Evolutionary conservation across 805 yeast species (phyloP).

Genomic region (Suhomyces canberraensis): DNA sequence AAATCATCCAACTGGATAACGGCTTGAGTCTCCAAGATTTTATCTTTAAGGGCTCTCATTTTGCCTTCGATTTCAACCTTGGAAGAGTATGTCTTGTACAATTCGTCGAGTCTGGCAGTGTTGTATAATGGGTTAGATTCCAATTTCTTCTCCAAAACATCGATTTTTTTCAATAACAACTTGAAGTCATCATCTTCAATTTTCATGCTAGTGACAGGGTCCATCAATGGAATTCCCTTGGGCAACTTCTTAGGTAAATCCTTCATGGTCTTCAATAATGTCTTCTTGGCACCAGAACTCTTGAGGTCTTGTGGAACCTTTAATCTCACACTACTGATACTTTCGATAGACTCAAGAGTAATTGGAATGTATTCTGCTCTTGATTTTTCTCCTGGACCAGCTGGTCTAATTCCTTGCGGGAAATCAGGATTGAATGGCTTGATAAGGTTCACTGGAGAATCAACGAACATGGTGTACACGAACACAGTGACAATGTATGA

Average conservation of each 20-base stretch:
- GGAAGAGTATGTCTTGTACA: conserved; percentile 61
- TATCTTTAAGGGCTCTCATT: conserved; percentile 56
- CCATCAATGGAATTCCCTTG: conserved; percentile 86
- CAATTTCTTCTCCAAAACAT: conserved; percentile 74
- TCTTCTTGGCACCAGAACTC: conserved; percentile 53
- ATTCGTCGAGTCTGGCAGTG: conserved; percentile 55
- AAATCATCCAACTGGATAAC: conserved; percentile 92
- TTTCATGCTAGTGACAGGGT: conserved; percentile 91
- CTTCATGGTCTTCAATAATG: conserved; percentile 63
- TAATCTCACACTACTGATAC: conserved; percentile 77
- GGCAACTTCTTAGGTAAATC: conserved; percentile 84
- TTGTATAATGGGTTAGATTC: conserved; percentile 65
- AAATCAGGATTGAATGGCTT: conserved; percentile 75
- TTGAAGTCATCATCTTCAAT: conserved; percentile 79
- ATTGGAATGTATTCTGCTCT: conserved; percentile 80
- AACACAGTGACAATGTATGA: conserved; percentile 85
- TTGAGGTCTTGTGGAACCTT: conserved; percentile 75
- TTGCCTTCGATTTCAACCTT: conserved; percentile 62
- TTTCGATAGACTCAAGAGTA: conserved; percentile 70
- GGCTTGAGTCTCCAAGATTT: conserved; percentile 80
- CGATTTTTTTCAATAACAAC: conserved; percentile 69
- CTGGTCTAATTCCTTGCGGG: conserved; percentile 88
- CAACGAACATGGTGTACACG: conserved; percentile 71
- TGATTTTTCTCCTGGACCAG: conserved; percentile 65
- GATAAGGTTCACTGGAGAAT: conserved; percentile 78